phyloP scores from a whole-genome alignment of 768 basidiomycete genomes.

The Lactarius indigo region DNA sequence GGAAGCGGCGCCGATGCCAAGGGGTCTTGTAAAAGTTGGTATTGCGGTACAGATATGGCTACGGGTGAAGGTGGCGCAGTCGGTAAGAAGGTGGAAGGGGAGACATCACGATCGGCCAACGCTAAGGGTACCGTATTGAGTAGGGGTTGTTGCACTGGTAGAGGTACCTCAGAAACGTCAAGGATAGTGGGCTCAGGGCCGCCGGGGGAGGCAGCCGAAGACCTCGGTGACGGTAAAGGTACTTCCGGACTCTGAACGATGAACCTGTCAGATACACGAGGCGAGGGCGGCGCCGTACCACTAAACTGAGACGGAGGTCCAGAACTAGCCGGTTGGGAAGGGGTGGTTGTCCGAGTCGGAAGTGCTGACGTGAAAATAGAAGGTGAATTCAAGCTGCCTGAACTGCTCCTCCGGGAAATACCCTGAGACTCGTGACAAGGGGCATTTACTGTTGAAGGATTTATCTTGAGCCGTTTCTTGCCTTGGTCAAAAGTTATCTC shows the following conservation, averaged over 20 bases:
- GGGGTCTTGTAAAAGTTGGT: conserved; percentile 18
- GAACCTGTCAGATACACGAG: conserved; percentile 14
- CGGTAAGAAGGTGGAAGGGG: conserved; percentile 25
- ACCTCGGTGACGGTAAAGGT: conserved; percentile 19
- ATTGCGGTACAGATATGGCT: conserved; percentile 15
- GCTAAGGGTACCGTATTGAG: conserved; percentile 2
- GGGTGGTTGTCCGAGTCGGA: conserved; percentile 34
- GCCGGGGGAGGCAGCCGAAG: conserved; percentile 14
- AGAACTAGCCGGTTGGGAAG: conserved; percentile 26
- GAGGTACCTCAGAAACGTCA: conserved; percentile 10
- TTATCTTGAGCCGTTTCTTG: conserved; percentile 69
- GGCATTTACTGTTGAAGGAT: conserved; percentile 62
- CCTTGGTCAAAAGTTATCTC: conserved; percentile 29
- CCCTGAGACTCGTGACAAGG: conserved; percentile 32
- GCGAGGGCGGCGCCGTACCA: conserved; percentile 24
- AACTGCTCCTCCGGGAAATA: conserved; percentile 31
- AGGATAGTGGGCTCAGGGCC: conserved; percentile 7
- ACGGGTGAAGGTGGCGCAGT: conserved; percentile 28
- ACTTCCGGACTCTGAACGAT: conserved; percentile 13
- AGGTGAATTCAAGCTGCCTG: conserved; percentile 32
- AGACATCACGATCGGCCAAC: conserved; percentile 7
- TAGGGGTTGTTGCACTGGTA: not conserved
- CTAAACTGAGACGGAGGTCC: conserved; percentile 23
- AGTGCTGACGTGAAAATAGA: conserved; percentile 31
- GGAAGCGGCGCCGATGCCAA: conserved; percentile 21